Percentiles rank a stretch among this genome's conserved stretches.
These are phyloP conservation scores for Rhexocercosporidium sp. DNA, from an alignment of 2,329 filamentous ascomycete species.

Conservation along the genomic window DNA sequence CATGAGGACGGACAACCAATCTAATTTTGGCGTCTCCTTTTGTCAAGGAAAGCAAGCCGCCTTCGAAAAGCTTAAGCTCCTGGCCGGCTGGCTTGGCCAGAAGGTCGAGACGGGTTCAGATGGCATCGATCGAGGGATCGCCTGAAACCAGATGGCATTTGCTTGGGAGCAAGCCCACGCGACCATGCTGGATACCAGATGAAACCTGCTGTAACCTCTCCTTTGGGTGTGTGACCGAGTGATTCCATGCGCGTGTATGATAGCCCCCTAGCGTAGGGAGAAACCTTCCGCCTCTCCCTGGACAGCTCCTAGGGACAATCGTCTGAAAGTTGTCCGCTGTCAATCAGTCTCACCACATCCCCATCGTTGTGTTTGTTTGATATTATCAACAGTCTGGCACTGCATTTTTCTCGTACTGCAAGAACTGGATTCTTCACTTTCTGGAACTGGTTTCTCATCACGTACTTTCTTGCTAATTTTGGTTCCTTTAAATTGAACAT, in stretches of 20 bases:
- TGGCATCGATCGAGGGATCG: conserved; percentile 7
- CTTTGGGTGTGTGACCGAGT: not conserved
- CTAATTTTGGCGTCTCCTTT: not conserved
- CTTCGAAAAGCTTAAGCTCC: not conserved
- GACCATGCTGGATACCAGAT: not conserved
- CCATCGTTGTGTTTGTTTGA: not conserved
- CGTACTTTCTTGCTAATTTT: not conserved
- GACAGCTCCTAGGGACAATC: not conserved
- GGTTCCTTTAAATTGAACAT: not conserved
- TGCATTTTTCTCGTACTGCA: conserved; percentile 6
- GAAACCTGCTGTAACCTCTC: conserved; percentile 4
- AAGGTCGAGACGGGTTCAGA: not conserved
- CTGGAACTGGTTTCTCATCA: conserved; percentile 15
- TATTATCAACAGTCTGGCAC: conserved; percentile 6
- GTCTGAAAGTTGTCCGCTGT: conserved; percentile 2
- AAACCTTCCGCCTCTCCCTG: not conserved
- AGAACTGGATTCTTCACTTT: conserved; percentile 23
- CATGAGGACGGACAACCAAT: not conserved
- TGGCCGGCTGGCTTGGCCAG: not conserved
- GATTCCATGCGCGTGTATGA: conserved; percentile 1
- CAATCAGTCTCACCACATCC: not conserved
- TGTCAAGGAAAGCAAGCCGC: not conserved
- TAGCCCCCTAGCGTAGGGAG: not conserved
- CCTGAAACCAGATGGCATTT: conserved; percentile 1
- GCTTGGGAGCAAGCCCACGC: conserved; percentile 10